These are phyloP conservation scores for Rhytidhysteron rufulum DNA, from an alignment of 2,329 filamentous ascomycete species.

Conservation along the genomic window DNA sequence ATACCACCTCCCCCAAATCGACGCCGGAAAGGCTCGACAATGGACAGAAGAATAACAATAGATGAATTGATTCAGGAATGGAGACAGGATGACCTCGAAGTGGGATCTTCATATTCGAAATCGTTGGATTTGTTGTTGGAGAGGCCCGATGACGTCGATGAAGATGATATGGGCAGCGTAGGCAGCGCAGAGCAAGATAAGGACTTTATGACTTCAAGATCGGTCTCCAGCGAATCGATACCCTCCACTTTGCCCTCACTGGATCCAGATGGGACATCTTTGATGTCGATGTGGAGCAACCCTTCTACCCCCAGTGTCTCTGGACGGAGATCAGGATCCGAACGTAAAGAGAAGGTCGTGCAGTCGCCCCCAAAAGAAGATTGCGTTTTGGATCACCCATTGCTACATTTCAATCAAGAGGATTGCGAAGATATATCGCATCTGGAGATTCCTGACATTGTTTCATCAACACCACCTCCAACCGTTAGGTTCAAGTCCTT, in stretches of 20 bases:
- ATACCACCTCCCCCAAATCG: constrained; percentile 51
- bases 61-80: constrained; percentile 55
- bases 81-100: constrained; percentile 44
- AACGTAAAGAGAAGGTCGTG: constrained; percentile 44
- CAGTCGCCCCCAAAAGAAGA: constrained; percentile 50
- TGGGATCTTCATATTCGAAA: constrained; percentile 38
- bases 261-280: constrained; percentile 45
- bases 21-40: constrained; percentile 37
- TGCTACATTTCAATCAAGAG: constrained; percentile 41
- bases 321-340: constrained; percentile 20
- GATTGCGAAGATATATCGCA: constrained; percentile 30
- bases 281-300: constrained; percentile 40
- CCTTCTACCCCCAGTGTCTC: constrained; percentile 30
- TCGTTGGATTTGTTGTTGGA: constrained; percentile 55
- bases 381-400: constrained; percentile 55
- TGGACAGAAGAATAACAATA: constrained; percentile 49
- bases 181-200: constrained; percentile 45
- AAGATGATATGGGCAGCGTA: constrained; percentile 35
- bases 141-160: constrained; percentile 46
- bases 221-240: constrained; percentile 56
- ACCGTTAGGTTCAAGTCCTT: constrained; percentile 46
- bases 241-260: constrained; percentile 47
- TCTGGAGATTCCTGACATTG: constrained; percentile 23
- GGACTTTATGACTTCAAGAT: constrained; percentile 38
- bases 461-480: constrained; percentile 16